These are phyloP conservation scores for Eremothecium cymbalariae DNA, from an alignment of 1,139 yeast genomes.

Conservation along the genomic window DNA sequence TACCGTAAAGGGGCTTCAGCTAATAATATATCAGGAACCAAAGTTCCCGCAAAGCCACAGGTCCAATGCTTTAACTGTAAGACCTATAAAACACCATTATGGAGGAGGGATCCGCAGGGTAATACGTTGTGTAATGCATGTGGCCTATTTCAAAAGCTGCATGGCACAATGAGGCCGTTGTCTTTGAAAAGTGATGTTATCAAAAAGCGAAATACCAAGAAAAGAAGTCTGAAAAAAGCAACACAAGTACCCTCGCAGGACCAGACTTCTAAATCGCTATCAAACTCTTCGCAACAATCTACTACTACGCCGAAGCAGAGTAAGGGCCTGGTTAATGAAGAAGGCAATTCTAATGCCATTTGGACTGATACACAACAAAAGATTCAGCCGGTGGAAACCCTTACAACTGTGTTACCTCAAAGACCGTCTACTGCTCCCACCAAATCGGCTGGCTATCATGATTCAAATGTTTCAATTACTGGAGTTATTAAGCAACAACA, in stretches of 20 bases:
- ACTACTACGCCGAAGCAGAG: no score
- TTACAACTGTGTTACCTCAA: no score
- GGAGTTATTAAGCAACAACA: no score
- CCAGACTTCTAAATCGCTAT: not conserved
- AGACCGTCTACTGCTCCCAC: no score
- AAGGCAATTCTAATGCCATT: slow-evolving; percentile 7
- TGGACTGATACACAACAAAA: slow-evolving; percentile 4
- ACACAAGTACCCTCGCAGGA: slow-evolving; percentile 9
- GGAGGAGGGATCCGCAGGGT: slow-evolving; percentile 94
- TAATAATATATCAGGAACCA: slow-evolving; percentile 9
- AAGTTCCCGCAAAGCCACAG: slow-evolving; percentile 20
- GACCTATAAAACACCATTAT: slow-evolving; percentile 87
- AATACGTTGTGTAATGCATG: slow-evolving; percentile 95
- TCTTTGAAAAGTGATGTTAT: slow-evolving; percentile 90
- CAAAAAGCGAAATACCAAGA: slow-evolving; percentile 55
- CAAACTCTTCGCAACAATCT: no score
- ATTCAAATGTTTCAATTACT: no score
- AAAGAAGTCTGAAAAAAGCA: slow-evolving; percentile 25
- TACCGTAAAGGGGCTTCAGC: slow-evolving; percentile 20
- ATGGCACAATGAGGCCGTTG: slow-evolving; percentile 90
- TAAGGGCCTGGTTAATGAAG: slow-evolving; percentile 1
- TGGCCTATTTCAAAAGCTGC: slow-evolving; percentile 84
- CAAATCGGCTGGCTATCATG: no score
- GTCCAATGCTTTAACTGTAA: slow-evolving; percentile 75
- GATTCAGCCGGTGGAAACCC: no score